Base-by-base conservation (phyloP, 2,329 filamentous ascomycete genomes). In the Penicillium sp. region DNA sequence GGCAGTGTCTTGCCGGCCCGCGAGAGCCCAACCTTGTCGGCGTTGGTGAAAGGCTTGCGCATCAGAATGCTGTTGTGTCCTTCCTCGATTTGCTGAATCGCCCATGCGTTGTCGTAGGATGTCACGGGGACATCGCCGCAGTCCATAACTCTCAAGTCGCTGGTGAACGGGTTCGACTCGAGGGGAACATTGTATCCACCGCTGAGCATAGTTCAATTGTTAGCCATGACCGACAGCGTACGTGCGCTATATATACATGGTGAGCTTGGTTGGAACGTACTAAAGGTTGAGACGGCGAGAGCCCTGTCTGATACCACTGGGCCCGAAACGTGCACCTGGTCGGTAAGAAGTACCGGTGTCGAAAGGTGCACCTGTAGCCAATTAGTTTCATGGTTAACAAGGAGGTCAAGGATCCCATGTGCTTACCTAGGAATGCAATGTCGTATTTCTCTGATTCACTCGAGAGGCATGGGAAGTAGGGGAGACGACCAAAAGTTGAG, bases 101-200 rank as follows among this genome's bases (percentile, higher is more conserved):
- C 90, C 71, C 83, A 94, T 2, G 81, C 80, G 67, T 94, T 94
- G 71, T 95, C 90, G 61, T 92, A 92, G 73, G 88, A 92, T 10
- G 88, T 92, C 3, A 94, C 89, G 0, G 89, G 89, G 44, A 92
- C 89, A 66, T 94, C 89, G 54, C 89, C 89, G 67, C 89, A 94
- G 69, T 94, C 89, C 2, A 94, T 74, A 2, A 94, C 83, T 44
- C 82, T 90, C 8, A 90, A 86, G 82, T 89, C 92, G 64, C 82
- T 86, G 67, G 87, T 84, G 76, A 94, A 94, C 0, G 89, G 88
- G 70, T 94, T 92, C 20, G 87, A 87, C 25, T 82, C 78, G 13
- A 95, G 76, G 0, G 89, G 89, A 4, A 94, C 89, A 63, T 95
- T 94, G 72, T 94, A 95, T 5, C 90, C 90, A 62, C 90, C 90